Percentiles rank a stretch among this genome's conserved stretches.
Evolutionary conservation across 2,329 filamentous ascomycete species (phyloP).

Genomic region (Ustilaginoidea virens): DNA sequence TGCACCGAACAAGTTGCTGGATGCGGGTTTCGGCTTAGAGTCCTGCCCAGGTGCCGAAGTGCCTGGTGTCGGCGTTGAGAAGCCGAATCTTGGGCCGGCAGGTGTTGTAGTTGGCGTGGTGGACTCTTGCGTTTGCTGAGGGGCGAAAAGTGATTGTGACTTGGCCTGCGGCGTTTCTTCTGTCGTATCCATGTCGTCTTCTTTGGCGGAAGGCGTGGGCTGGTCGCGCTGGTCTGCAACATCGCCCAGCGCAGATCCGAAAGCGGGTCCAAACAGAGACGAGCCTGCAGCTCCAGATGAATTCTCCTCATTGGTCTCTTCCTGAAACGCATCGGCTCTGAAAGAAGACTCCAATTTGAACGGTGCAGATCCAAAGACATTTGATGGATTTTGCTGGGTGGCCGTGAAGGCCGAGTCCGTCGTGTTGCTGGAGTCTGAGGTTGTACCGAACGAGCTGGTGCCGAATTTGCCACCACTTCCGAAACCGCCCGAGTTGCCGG

Average conservation of each 20-base stretch:
- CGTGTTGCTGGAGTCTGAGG: constrained; percentile 7
- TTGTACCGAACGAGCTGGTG: constrained; percentile 16
- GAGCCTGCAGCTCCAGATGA: constrained; percentile 24
- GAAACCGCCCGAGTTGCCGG: constrained; percentile 20
- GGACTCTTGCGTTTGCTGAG: constrained; percentile 16
- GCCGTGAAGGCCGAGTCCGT: constrained; percentile 13
- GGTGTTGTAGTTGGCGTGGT: constrained; percentile 37
- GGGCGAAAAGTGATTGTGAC: constrained; percentile 16
- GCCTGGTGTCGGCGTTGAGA: constrained; percentile 18
- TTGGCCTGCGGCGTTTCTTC: constrained; percentile 22
- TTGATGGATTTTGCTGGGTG: constrained; percentile 13
- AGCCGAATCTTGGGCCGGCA: constrained; percentile 30
- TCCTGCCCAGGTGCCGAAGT: constrained; percentile 20
- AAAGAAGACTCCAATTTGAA: constrained; percentile 58
- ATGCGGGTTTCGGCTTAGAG: constrained; percentile 12
- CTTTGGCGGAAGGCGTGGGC: constrained; percentile 23
- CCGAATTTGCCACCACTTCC: constrained; percentile 22
- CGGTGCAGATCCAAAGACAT: constrained; percentile 32
- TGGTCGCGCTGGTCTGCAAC: constrained; percentile 21
- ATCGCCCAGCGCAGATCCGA: constrained; percentile 42
- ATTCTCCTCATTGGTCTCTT: constrained; percentile 41
- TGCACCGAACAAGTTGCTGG: constrained; percentile 15
- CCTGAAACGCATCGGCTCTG: constrained; percentile 44
- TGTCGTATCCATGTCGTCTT: constrained; percentile 35
- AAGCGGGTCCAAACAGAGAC: constrained; percentile 44